These are phyloP conservation scores for Allantophomopsis cytisporea DNA, from an alignment of 2,329 filamentous ascomycete species.

Conservation along the genomic window DNA sequence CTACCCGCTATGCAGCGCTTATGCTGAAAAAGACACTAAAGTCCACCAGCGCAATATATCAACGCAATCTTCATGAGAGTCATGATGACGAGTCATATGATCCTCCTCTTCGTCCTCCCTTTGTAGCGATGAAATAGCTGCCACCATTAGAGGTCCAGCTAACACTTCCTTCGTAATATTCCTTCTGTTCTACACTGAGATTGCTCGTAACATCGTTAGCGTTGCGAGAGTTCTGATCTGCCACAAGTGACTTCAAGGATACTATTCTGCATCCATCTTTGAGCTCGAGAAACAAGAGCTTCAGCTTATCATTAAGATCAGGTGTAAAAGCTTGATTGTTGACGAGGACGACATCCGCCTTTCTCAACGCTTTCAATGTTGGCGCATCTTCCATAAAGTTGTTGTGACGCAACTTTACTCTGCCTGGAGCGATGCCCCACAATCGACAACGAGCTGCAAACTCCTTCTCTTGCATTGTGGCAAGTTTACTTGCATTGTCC, in stretches of 20 bases:
- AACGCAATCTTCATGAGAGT: no score
- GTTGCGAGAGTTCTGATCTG: constrained; percentile 58
- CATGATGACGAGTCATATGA: no score
- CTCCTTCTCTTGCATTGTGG: constrained; percentile 66
- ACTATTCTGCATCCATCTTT: constrained; percentile 85
- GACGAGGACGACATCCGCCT: constrained; percentile 89
- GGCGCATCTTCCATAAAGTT: constrained; percentile 66
- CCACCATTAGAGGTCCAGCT: constrained; percentile 85
- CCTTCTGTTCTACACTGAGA: constrained; percentile 60
- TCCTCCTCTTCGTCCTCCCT: constrained; percentile 19
- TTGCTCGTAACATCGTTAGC: constrained; percentile 71
- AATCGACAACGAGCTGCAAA: constrained; percentile 75
- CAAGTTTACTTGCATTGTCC: constrained; percentile 75
- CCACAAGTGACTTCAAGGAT: constrained; percentile 83
- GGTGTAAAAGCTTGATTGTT: constrained; percentile 97
- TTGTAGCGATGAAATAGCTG: constrained; percentile 77
- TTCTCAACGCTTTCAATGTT: constrained; percentile 61
- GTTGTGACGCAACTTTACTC: constrained; percentile 66
- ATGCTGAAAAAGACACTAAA: no score
- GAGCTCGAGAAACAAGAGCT: constrained; percentile 84
- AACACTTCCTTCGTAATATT: constrained; percentile 58
- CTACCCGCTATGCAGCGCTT: background rate
- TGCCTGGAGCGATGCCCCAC: constrained; percentile 75
- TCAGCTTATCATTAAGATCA: constrained; percentile 69
- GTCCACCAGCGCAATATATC: no score